Percentiles rank a stretch among this genome's conserved stretches.
Evolutionary conservation across 2,329 filamentous ascomycete genomes (phyloP).

Genomic region (Cadophora gregata): DNA sequence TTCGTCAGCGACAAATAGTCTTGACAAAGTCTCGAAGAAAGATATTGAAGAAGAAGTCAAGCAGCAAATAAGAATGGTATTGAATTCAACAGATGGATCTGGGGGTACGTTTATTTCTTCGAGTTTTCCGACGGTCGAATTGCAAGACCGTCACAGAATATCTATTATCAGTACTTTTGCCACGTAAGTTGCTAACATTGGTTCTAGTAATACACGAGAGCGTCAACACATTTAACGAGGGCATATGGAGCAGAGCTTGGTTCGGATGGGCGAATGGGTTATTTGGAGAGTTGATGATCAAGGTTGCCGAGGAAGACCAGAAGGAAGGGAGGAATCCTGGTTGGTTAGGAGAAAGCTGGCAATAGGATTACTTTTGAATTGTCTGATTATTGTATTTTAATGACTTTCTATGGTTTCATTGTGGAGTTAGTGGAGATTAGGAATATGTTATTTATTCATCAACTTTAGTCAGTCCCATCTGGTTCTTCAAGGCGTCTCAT

Average conservation of each 20-base stretch:
- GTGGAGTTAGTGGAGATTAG: background rate
- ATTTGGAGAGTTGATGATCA: slow-evolving; percentile 69
- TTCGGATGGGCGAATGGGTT: slow-evolving; percentile 89
- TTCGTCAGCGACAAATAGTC: slow-evolving; percentile 10
- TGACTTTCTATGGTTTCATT: background rate
- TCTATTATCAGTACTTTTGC: no score
- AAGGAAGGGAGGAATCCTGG: slow-evolving; percentile 25
- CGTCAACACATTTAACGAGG: slow-evolving; percentile 50
- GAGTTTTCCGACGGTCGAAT: no score
- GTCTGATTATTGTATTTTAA: background rate
- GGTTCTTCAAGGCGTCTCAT: background rate
- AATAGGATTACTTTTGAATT: slow-evolving; percentile 18
- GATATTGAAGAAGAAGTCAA: slow-evolving; percentile 40
- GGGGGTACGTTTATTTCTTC: slow-evolving; percentile 44
- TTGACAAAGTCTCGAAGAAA: slow-evolving; percentile 22
- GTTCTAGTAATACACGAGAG: slow-evolving; percentile 63
- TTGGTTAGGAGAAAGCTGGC: slow-evolving; percentile 35
- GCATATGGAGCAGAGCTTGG: slow-evolving; percentile 52
- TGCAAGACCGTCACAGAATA: background rate
- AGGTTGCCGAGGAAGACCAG: slow-evolving; percentile 31
- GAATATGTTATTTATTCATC: background rate
- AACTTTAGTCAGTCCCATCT: background rate
- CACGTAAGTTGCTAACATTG: slow-evolving; percentile 47
- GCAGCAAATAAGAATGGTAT: slow-evolving; percentile 37
- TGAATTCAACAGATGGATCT: slow-evolving; percentile 35